Evolutionary conservation across 2,329 filamentous ascomycete genomes (phyloP), one percentile per base, ranked within the genome.

Genomic region (Podosphaera leucotricha): DNA sequence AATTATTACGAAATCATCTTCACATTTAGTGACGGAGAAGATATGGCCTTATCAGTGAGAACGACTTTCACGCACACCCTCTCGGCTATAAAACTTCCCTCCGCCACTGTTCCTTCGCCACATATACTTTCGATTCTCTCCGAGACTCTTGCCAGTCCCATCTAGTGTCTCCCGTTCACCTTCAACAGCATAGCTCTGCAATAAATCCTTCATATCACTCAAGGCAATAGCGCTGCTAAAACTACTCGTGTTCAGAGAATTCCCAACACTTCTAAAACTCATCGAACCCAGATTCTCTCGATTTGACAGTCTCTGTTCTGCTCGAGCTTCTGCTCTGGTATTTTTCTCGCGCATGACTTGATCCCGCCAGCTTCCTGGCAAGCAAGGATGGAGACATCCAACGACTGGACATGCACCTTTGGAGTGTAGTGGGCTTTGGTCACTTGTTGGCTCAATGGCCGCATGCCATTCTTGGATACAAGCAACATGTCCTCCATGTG

Each of bases 381-480:
- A 62, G 48, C 74, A 78, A 22, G 70, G 70, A 51, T 78, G 74
- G 2, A 72, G 68, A 53, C 74, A 78, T 0, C 74, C 73, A 48
- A 77, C 72, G n/a, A 75, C 58, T 1, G 74, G 73, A 49, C 74
- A 78, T 55, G 67, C 75, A 0, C 74, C 74, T 41, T 67, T 70
- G 26, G 49, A 64, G 7, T 61, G 58, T 16, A 61, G 61, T 1
- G 55, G 55, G 1, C 54, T 59, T 39, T 53, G 48, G 10, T 54
- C 48, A 41, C 57, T 54, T 16, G 50, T 50, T 2, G 47, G 46
- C 6, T 44, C 36, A 8, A 15, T 10, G 10, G 48, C 50, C 0
- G 62, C 62, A 55, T 77, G 73, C 74, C 74, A 78, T 2, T 63
- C 63, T 44, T 68, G 64, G 1, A 78, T 62, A 46, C 74, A 78